Conservation (phyloP, 108 stramenopile genomes). For the Cyclotella distinguenda region DNA sequence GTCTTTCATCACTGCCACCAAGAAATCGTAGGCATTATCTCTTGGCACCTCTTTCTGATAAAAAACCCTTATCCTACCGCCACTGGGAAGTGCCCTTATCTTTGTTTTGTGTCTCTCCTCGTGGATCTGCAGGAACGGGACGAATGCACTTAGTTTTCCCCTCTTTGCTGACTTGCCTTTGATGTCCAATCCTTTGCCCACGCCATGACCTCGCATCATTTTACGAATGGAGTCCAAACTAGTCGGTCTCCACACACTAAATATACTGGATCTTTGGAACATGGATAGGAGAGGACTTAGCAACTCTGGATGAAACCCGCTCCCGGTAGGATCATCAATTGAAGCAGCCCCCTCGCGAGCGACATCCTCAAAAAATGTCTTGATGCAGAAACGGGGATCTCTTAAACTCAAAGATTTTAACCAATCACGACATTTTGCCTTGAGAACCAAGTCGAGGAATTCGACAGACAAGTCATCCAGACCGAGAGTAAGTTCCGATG, state of each 20-base stretch:
- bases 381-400: conserved; percentile 41
- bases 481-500: conserved; percentile 26
- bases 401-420: conserved; percentile 32
- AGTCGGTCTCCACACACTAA: conserved; percentile 53
- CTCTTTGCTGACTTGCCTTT: conserved; percentile 58
- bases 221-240: conserved; percentile 40
- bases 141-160: conserved; percentile 47
- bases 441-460: conserved; percentile 32
- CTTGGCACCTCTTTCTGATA: conserved; percentile 50
- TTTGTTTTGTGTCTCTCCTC: conserved; percentile 54
- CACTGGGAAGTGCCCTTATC: conserved; percentile 42
- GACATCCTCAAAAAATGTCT: conserved; percentile 44
- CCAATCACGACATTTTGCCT: conserved; percentile 38
- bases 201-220: conserved; percentile 51
- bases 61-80: conserved; percentile 58
- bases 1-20: conserved; percentile 37
- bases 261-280: conserved; percentile 42
- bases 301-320: conserved; percentile 39
- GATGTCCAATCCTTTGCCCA: conserved; percentile 56
- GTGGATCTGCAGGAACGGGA: conserved; percentile 59
- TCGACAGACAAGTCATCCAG: conserved; percentile 27
- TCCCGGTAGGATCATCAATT: conserved; percentile 43
- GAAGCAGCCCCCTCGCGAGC: conserved; percentile 45
- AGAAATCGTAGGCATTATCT: conserved; percentile 35
- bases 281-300: conserved; percentile 33